phyloP scores from a whole-genome alignment of 768 basidiomycete genomes.

The Saitozyma sp. region DNA sequence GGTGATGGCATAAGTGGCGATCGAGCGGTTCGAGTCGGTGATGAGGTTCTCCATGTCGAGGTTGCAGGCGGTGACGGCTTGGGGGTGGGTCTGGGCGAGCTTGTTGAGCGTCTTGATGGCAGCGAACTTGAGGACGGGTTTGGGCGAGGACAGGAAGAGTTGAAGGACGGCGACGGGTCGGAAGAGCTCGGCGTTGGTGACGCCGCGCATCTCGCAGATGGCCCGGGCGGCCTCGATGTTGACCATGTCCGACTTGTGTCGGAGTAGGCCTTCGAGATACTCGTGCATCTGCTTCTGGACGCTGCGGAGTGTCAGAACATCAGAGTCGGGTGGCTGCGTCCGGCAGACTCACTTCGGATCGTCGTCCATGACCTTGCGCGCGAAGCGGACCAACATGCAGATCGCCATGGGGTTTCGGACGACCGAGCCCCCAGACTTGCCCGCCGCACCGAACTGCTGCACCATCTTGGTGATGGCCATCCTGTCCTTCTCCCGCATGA shows the following conservation, averaged over 20 bases:
- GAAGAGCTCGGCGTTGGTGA: conserved; percentile 71
- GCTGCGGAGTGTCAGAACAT: conserved; percentile 55
- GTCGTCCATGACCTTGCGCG: conserved; percentile 98
- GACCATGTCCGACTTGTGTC: conserved; percentile 99
- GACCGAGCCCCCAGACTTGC: conserved; percentile 72
- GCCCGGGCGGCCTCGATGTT: conserved; percentile 97
- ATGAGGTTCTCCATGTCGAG: conserved; percentile 96
- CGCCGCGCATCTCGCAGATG: conserved; percentile 92
- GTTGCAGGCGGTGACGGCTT: conserved; percentile 86
- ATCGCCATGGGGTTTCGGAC: conserved; percentile 95
- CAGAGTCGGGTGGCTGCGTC: not conserved
- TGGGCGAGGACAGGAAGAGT: conserved; percentile 92
- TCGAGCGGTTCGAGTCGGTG: conserved; percentile 89
- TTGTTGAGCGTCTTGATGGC: conserved; percentile 91
- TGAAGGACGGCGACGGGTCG: conserved; percentile 91
- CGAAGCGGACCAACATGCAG: conserved; percentile 97
- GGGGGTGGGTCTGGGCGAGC: conserved; percentile 81
- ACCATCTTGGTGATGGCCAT: conserved; percentile 99
- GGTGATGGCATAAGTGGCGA: conserved; percentile 98
- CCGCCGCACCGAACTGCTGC: conserved; percentile 68
- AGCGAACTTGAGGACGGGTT: conserved; percentile 92
- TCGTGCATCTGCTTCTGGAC: conserved; percentile 90
- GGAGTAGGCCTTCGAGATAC: conserved; percentile 87
- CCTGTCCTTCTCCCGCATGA: conserved; percentile 93
- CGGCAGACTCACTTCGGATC: conserved; percentile 82